Evolutionary conservation across 331 rosid species (phyloP).

Genomic region (Prunus yedoensis): DNA sequence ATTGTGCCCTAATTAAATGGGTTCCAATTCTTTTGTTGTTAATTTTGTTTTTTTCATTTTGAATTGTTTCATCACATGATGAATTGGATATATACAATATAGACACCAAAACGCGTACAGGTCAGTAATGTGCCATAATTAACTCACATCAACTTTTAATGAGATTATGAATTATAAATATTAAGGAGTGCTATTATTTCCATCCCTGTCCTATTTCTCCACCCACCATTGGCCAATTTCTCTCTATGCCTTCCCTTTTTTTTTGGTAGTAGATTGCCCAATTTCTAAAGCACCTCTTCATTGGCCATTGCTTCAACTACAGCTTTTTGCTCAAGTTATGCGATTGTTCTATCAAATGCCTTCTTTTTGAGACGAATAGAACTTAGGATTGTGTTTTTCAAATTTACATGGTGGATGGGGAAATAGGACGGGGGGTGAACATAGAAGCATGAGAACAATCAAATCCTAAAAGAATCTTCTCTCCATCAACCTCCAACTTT

Average conservation of each 20-base stretch:
- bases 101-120: slow-evolving; percentile 56
- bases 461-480: slow-evolving; percentile 46
- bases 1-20: slow-evolving; percentile 40
- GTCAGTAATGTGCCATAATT: slow-evolving; percentile 25
- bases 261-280: too few relatives aligned
- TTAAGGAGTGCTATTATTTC: neutral
- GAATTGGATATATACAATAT: slow-evolving; percentile 21
- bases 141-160: slow-evolving; percentile 13
- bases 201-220: too few relatives aligned
- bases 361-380: too few relatives aligned
- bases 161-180: slow-evolving; percentile 3
- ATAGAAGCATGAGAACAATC: slow-evolving; percentile 35
- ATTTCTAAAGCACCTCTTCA: too few relatives aligned
- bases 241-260: too few relatives aligned
- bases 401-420: too few relatives aligned
- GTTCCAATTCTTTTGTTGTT: slow-evolving; percentile 22
- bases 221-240: too few relatives aligned
- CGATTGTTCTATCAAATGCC: too few relatives aligned
- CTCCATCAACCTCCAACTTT: slow-evolving; percentile 45
- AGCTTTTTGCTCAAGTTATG: too few relatives aligned
- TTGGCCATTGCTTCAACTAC: too few relatives aligned
- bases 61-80: slow-evolving; percentile 42
- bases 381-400: too few relatives aligned
- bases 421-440: too few relatives aligned
- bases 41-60: slow-evolving; percentile 24